Base-by-base conservation (phyloP, 2,329 filamentous ascomycete species). In the Zasmidium citrigriseum region DNA sequence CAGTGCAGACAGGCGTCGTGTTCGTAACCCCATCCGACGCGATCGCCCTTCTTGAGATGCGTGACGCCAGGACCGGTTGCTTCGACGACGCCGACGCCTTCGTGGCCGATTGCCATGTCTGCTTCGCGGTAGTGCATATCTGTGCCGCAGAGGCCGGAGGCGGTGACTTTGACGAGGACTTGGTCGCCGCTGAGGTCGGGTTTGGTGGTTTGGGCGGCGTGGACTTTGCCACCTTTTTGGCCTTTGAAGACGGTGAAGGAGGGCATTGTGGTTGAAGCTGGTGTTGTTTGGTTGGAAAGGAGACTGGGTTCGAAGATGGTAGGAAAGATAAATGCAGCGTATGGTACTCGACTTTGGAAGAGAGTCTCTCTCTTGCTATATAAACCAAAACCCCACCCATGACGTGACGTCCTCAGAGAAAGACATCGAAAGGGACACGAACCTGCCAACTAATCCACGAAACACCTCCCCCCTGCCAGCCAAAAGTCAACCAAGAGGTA, bases 141-240 rank as follows among this genome's bases (percentile, higher is more conserved):
- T 67, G 87, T 89, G 51, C 84, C 85, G 71, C 88, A 90, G 52
- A 89, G 77, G 25, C 88, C 87, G 1, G 86, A 87, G 58, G 86
- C 84, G 16, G 86, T 89, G 61, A 89, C 77, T 55, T 80, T 81
- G 68, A 90, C 70, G 24, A 86, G 78, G 52, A 89, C 86, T 59
- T 88, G 76, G 71, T 86, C 80, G 52, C 76, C 73, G 1, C 67
- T 68, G 45, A 84, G 71, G 16, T 81, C 75, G 25, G 75, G 74
- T 59, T 76, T 80, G 47, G 66, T 78, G 46, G 80, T 83, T 50
- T 76, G 76, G 46, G 74, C 70, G 70, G 85, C 74, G 57, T 79
- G 71, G 66, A 87, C 83, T 58, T 77, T 77, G 66, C 86, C 85
- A 57, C 81, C 80, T 64, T 83, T 78, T 63, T 79, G 79, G 64